Base-by-base conservation (phyloP, 2,329 filamentous ascomycete genomes). In the Rhexocercosporidium sp. region DNA sequence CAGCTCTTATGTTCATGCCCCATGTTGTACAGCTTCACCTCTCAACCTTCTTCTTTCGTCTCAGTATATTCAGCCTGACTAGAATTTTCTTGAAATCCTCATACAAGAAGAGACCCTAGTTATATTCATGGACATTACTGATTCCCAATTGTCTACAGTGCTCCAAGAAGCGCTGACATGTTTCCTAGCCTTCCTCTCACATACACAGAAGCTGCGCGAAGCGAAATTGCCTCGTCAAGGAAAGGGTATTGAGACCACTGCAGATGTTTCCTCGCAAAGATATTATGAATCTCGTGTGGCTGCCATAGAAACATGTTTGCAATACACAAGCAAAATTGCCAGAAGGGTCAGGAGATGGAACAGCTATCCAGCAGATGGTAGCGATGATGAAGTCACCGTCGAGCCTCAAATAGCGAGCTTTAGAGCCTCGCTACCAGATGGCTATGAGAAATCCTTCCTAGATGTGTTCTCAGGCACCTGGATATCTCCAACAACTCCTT, bases 91-190 rank as follows among this genome's bases (percentile, higher is more conserved):
- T 25, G 12, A 22, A 1, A 25, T 1, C 18, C 22, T 20, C 5
- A 14, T 25, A 39, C 16, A 9, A 31, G 7, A 29, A 31, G 22
- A 25, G 22, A 59, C 39, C 18, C 20, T 37, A 29, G 20, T 64
- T 41, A 53, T 18, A 59, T 53, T 47, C n/a, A 70, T 70, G 69
- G 66, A 66, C 41, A 39, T 68, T 41, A 49, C 51, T 7, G 56
- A 66, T 47, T 29, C 46, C 8, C 60, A 68, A 41, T 59, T 70
- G 18, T 63, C 44, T 22, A 61, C 53, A 39, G 65, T 56, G 53
- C 61, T 70, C 16, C 69, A 67, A 59, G 69, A 70, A 66, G 69
- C 69, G 16, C 60, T 70, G 8, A 65, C 61, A n/a, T 65, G 61
- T 25, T 67, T 68, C 29, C 57, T 70, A 25, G 29, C 64, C 12